Conservation (phyloP, 176 grass and related monocot genomes). For the Oropetium thomaeum region DNA sequence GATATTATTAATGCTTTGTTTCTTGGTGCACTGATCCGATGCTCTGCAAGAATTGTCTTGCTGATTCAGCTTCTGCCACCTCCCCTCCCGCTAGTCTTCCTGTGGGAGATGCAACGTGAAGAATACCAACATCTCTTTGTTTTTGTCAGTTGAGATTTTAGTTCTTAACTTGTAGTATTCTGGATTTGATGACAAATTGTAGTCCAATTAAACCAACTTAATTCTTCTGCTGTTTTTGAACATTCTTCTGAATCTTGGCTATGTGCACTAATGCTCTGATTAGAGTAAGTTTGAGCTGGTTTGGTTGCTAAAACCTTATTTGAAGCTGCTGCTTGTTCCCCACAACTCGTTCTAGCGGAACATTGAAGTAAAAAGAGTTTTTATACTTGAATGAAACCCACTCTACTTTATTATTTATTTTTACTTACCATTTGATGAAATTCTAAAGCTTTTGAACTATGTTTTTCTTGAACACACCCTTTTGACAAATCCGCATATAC, state of each 20-base stretch:
- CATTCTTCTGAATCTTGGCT: neutral
- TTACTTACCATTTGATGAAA: neutral
- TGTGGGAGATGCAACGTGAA: neutral
- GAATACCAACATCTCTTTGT: neutral
- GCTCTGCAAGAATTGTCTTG: neutral
- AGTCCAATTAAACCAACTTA: neutral
- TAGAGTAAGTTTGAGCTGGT: neutral
- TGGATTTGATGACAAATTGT: neutral
- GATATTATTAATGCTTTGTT: too few relatives aligned
- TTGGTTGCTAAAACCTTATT: neutral
- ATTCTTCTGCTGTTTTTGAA: neutral
- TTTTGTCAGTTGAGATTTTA: neutral
- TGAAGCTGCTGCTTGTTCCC: neutral
- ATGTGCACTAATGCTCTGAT: neutral
- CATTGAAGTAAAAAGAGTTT: neutral
- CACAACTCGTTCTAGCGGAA: neutral
- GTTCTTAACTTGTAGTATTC: neutral
- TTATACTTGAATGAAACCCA: neutral
- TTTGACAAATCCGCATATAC: neutral
- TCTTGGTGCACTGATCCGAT: neutral
- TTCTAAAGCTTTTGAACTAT: constrained; percentile 12
- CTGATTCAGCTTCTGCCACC: neutral
- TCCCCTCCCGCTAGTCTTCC: neutral
- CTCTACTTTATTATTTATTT: too few relatives aligned
- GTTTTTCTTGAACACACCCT: too few relatives aligned